phyloP scores from a whole-genome alignment of 495 filamentous ascomycete genomes.

The Symbiotaphrina buchneri region DNA sequence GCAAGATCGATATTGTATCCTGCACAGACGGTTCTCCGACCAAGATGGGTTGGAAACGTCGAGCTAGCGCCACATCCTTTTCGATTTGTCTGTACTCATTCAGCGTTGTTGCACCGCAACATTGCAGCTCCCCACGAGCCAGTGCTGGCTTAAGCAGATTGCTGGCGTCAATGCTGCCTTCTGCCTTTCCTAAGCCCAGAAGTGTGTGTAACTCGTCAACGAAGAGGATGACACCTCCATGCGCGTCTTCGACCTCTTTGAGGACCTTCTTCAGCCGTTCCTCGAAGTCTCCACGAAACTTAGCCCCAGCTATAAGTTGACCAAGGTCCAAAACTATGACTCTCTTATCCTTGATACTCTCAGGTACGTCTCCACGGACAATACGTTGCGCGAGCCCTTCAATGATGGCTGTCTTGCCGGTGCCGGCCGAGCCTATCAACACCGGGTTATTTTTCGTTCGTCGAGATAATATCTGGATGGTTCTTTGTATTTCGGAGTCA shows the following conservation, averaged over 20 bases:
- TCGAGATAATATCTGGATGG: slow-evolving; percentile 81
- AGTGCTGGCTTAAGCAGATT: slow-evolving; percentile 91
- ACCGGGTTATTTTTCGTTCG: slow-evolving; percentile 96
- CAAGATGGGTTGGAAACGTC: slow-evolving; percentile 82
- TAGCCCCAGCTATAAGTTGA: slow-evolving; percentile 82
- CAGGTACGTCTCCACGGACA: slow-evolving; percentile 78
- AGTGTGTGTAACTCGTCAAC: slow-evolving; percentile 89
- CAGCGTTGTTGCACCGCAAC: slow-evolving; percentile 83
- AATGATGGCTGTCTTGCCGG: slow-evolving; percentile 86
- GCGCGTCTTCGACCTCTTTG: slow-evolving; percentile 72
- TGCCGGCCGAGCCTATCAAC: slow-evolving; percentile 76
- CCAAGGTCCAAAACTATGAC: slow-evolving; percentile 78
- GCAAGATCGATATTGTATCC: slow-evolving; percentile 86
- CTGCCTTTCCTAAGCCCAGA: slow-evolving; percentile 79
- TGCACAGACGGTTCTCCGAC: slow-evolving; percentile 76
- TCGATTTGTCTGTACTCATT: slow-evolving; percentile 85
- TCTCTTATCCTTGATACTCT: slow-evolving; percentile 86
- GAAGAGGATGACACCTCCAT: slow-evolving; percentile 81
- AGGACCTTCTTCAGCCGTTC: slow-evolving; percentile 79
- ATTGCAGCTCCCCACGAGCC: slow-evolving; percentile 79
- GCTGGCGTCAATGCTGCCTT: slow-evolving; percentile 89
- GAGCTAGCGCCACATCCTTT: slow-evolving; percentile 83
- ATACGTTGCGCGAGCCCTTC: slow-evolving; percentile 87
- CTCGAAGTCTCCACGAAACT: slow-evolving; percentile 91
- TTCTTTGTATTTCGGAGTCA: slow-evolving; percentile 76